These are phyloP conservation scores for Alternaria atra DNA, from an alignment of 2,329 filamentous ascomycete species.

Conservation along the genomic window DNA sequence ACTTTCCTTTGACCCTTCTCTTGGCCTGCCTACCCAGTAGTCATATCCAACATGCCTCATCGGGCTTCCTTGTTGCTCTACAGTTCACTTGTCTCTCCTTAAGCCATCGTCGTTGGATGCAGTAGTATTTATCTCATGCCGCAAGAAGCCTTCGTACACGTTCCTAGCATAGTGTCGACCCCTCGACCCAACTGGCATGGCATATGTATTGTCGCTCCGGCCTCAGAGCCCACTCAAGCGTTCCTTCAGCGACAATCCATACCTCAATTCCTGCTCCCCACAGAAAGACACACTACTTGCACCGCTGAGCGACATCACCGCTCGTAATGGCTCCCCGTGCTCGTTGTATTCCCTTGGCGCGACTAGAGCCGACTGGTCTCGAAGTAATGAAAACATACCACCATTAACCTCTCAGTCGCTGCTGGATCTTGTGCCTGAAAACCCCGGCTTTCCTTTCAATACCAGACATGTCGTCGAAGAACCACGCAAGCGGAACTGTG, in stretches of 20 bases:
- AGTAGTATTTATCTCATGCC: slow-evolving; percentile 52
- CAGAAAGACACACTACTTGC: slow-evolving; percentile 34
- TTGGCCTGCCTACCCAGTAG: slow-evolving; percentile 25
- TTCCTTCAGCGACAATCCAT: slow-evolving; percentile 53
- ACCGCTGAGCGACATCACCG: slow-evolving; percentile 39
- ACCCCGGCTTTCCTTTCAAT: slow-evolving; percentile 9
- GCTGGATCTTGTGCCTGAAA: slow-evolving; percentile 42
- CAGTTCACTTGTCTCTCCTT: slow-evolving; percentile 38
- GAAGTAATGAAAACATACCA: slow-evolving; percentile 45
- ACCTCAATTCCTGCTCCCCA: slow-evolving; percentile 47
- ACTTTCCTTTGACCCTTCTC: slow-evolving; percentile 28
- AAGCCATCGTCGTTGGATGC: slow-evolving; percentile 39
- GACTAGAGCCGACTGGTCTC: slow-evolving; percentile 33
- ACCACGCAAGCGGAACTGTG: slow-evolving; percentile 35
- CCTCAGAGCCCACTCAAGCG: slow-evolving; percentile 53
- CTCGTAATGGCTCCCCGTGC: slow-evolving; percentile 47
- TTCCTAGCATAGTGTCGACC: slow-evolving; percentile 33
- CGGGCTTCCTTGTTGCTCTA: slow-evolving; percentile 18
- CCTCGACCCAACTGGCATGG: slow-evolving; percentile 40
- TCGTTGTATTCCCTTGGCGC: slow-evolving; percentile 46
- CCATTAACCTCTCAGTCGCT: slow-evolving; percentile 46
- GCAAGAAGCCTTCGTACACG: slow-evolving; percentile 29
- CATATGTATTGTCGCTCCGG: slow-evolving; percentile 52
- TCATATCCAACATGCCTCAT: slow-evolving; percentile 19
- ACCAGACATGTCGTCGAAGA: slow-evolving; percentile 18